These are phyloP conservation scores for Aspergillus ibericus DNA, from an alignment of 2,329 filamentous ascomycete species.

Conservation along the genomic window DNA sequence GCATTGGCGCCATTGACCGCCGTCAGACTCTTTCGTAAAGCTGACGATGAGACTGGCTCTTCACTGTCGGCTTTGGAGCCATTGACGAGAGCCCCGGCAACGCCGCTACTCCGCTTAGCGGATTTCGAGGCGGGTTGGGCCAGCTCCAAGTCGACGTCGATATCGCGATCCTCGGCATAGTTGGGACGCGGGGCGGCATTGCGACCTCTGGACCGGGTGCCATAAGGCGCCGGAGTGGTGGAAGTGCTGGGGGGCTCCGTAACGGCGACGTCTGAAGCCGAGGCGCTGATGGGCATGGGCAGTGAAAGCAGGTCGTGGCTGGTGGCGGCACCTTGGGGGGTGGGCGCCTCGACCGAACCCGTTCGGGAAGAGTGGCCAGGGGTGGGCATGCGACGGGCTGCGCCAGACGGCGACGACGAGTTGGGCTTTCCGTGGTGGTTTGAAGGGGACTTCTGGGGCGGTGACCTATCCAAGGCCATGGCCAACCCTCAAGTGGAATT, in stretches of 20 bases:
- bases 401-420: constrained; percentile 20
- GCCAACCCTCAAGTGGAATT: constrained; percentile 26
- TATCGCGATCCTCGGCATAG: constrained; percentile 91
- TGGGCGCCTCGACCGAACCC: constrained; percentile 22
- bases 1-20: constrained; percentile 34
- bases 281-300: constrained; percentile 47
- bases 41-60: constrained; percentile 38
- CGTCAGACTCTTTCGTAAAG: constrained; percentile 42
- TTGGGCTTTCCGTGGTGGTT: constrained; percentile 27
- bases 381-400: constrained; percentile 22
- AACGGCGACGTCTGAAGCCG: constrained; percentile 37
- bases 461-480: constrained; percentile 34
- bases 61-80: constrained; percentile 39
- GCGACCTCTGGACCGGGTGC: constrained; percentile 90
- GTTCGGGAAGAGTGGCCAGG: constrained; percentile 39
- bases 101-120: constrained; percentile 32
- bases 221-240: constrained; percentile 70
- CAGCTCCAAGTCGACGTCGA: constrained; percentile 83
- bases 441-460: constrained; percentile 24
- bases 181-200: constrained; percentile 80
- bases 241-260: constrained; percentile 41
- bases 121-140: constrained; percentile 32
- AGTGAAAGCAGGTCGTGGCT: constrained; percentile 41
- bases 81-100: constrained; percentile 28
- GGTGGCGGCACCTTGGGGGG: constrained; percentile 21